A percentile compares a stretch with the other conserved stretches of the same genome.
Evolutionary conservation across 179 eudicot species (phyloP).

Genomic region (Carnegiea gigantea): DNA sequence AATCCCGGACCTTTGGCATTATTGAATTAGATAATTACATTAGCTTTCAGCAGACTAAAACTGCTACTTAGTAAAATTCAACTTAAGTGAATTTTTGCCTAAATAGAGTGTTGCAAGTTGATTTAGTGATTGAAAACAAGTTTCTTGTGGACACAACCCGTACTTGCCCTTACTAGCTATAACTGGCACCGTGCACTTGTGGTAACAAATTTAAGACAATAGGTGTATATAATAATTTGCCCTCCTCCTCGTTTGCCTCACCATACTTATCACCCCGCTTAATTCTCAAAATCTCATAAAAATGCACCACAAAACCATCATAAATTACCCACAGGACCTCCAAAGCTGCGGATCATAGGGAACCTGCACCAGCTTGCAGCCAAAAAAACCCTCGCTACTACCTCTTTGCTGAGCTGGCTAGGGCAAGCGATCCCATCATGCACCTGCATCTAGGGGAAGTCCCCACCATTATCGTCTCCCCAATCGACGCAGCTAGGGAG

Average conservation of each 20-base stretch:
- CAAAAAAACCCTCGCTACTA: constrained; percentile 9
- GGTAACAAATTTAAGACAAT: no score
- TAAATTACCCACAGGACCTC: constrained; percentile 16
- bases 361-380: constrained; percentile 36
- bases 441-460: constrained; percentile 31
- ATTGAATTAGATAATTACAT: no score
- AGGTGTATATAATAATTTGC: no score
- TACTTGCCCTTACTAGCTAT: no score
- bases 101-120: no score
- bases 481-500: constrained; percentile 25
- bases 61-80: no score
- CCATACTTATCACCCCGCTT: not conserved
- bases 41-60: no score
- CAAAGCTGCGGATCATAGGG: constrained; percentile 26
- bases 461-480: constrained; percentile 27
- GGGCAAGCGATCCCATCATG: constrained; percentile 34
- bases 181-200: no score
- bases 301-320: not conserved
- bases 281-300: not conserved
- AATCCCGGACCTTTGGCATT: no score
- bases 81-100: no score
- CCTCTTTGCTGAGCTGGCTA: constrained; percentile 18
- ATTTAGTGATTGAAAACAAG: no score
- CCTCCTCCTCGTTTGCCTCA: not conserved
- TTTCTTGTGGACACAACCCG: no score